Evolutionary conservation across 2,329 filamentous ascomycete genomes (phyloP).

Genomic region (Alternaria conjuncta): DNA sequence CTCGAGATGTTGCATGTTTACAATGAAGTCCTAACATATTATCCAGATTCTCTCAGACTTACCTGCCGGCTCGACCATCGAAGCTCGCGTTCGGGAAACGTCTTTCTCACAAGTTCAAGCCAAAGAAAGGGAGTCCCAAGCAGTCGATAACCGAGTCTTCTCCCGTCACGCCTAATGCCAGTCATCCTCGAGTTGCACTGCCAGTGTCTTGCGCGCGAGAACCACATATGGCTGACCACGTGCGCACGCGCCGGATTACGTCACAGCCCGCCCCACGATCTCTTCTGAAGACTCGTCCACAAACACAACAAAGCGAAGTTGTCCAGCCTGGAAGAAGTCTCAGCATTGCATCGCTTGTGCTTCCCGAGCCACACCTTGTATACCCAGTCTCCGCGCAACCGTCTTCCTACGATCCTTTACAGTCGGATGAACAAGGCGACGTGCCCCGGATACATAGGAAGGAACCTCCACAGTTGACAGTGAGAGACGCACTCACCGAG

Average conservation of each 20-base stretch:
- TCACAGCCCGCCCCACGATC: background rate
- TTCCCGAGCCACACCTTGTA: background rate
- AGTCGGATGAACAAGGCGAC: background rate
- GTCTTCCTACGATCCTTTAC: background rate
- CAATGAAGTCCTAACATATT: background rate
- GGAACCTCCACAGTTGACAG: background rate
- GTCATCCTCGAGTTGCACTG: background rate
- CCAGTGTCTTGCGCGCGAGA: background rate
- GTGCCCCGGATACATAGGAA: background rate
- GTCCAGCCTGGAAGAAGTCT: background rate
- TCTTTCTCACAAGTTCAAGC: background rate
- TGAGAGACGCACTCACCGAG: constrained; percentile 2
- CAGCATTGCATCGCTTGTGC: background rate
- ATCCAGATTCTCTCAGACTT: constrained; percentile 3
- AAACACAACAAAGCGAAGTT: background rate
- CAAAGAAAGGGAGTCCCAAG: background rate
- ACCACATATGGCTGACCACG: background rate
- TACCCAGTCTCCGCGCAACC: background rate
- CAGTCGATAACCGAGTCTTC: background rate
- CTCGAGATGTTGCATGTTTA: background rate
- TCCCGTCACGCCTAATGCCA: background rate
- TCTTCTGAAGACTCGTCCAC: background rate
- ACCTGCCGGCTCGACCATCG: constrained; percentile 11
- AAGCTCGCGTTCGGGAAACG: constrained; percentile 6
- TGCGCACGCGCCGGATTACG: constrained; percentile 1